phyloP scores from a whole-genome alignment of 2,329 filamentous ascomycete genomes.

The Atkinsonella hypoxylon region DNA sequence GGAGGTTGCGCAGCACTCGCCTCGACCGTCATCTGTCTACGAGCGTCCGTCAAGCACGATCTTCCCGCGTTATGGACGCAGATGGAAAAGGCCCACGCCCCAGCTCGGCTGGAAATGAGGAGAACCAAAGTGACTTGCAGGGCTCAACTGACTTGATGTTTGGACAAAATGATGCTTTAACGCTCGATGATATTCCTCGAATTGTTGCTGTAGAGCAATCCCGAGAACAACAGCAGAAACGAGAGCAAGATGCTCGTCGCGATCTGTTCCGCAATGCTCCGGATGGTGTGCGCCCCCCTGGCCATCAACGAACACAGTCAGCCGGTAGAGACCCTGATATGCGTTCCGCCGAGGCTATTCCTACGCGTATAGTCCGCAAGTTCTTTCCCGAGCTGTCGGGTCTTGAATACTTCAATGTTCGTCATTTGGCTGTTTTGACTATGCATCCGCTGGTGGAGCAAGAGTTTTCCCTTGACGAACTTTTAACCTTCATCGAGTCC shows the following conservation, averaged over 20 bases:
- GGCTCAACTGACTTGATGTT: slow-evolving; percentile 71
- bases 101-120: slow-evolving; percentile 56
- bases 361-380: slow-evolving; percentile 50
- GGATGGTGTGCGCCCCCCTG: slow-evolving; percentile 40
- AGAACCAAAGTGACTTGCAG: slow-evolving; percentile 22
- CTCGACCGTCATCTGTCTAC: slow-evolving; percentile 91
- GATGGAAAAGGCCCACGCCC: slow-evolving; percentile 53
- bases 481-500: slow-evolving; percentile 85
- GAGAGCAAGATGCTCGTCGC: slow-evolving; percentile 37
- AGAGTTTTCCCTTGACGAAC: slow-evolving; percentile 86
- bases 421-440: slow-evolving; percentile 85
- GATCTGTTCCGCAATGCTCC: slow-evolving; percentile 51
- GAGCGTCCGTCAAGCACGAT: slow-evolving; percentile 79
- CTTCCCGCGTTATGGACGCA: slow-evolving; percentile 77
- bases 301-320: slow-evolving; percentile 53
- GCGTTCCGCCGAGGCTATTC: slow-evolving; percentile 39
- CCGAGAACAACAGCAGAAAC: slow-evolving; percentile 74
- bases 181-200: slow-evolving; percentile 87
- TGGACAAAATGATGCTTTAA: slow-evolving; percentile 80
- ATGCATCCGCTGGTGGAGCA: slow-evolving; percentile 88
- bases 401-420: slow-evolving; percentile 93
- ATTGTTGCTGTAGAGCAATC: slow-evolving; percentile 95
- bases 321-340: slow-evolving; percentile 38
- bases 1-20: slow-evolving; percentile 79
- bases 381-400: slow-evolving; percentile 96